Conservation (phyloP, 2,329 filamentous ascomycete genomes). For the Cercospora sp. region DNA sequence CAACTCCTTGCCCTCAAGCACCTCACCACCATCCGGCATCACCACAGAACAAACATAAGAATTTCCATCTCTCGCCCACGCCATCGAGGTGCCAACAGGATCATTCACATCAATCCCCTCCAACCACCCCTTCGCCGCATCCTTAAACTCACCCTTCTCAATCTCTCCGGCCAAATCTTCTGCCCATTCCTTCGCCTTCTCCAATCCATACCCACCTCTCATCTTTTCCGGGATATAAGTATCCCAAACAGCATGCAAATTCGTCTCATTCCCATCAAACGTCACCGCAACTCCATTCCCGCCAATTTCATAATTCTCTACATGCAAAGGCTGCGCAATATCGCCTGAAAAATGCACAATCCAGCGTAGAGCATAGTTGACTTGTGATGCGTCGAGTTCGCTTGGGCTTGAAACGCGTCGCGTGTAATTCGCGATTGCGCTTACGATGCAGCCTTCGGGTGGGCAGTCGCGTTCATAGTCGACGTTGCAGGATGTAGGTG, state of each 20-base stretch:
- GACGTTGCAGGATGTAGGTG: conserved; percentile 51
- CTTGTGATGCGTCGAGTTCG: conserved; percentile 36
- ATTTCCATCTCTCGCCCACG: conserved; percentile 48
- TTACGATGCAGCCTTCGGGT: conserved; percentile 52
- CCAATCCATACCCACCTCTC: conserved; percentile 42
- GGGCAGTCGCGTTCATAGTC: conserved; percentile 55
- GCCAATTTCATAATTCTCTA: conserved; percentile 49
- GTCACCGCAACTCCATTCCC: conserved; percentile 49
- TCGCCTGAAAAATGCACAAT: conserved; percentile 65
- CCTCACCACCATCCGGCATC: conserved; percentile 41
- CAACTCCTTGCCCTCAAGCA: conserved; percentile 41
- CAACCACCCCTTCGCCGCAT: conserved; percentile 40
- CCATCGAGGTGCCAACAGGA: conserved; percentile 40
- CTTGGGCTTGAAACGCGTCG: conserved; percentile 39
- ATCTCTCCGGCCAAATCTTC: conserved; percentile 41
- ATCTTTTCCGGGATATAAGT: conserved; percentile 47
- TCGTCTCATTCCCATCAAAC: conserved; percentile 44
- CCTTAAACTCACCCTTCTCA: conserved; percentile 42
- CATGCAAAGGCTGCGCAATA: conserved; percentile 63
- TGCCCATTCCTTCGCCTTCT: conserved; percentile 44
- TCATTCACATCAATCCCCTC: conserved; percentile 41
- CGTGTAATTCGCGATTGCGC: conserved; percentile 56
- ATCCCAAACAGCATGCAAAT: conserved; percentile 50
- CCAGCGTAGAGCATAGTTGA: conserved; percentile 50
- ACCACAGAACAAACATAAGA: conserved; percentile 46